Evolutionary conservation across 2,329 filamentous ascomycete species (phyloP), one percentile per base, ranked within the genome.

Genomic region (Talaromyces sp.): DNA sequence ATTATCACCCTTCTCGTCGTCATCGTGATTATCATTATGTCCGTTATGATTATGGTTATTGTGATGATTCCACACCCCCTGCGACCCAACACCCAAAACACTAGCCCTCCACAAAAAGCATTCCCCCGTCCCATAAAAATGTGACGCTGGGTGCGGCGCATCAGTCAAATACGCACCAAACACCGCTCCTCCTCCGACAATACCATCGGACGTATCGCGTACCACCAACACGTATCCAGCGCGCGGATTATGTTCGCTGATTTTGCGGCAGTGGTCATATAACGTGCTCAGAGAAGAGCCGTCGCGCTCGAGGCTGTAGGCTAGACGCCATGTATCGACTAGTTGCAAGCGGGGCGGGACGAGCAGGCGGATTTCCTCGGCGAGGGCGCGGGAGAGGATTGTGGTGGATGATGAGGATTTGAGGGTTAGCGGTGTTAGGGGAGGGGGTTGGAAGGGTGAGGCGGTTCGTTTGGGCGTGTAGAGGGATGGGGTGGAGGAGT

Each of bases 81-180:
- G 78, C 8, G 49, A 17, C 27, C 81, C 73, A 0, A 86, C 79
- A 1, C 88, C 82, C 38, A 93, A 81, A 3, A 90, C 79, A 53
- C 88, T 88, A 0, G 91, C 90, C 58, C 91, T 87, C 92, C 92
- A 96, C 69, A 96, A 86, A 77, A 96, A 99, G 79, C 94, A 98
- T 78, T 99, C 95, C 72, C 95, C 95, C 13, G 92, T 97, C 72
- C 95, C 95, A 77, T 91, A 99, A 82, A 97, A 99, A 69, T 93
- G 91, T 2, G 92, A 80, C 1, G 88, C 83, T 0, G 92, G 91
- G 71, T 90, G 91, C 11, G 94, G 93, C 60, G 91, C 84, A 76
- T 99, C 94, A 61, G 92, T 96, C 63, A 98, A 87, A 77, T 98
- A 98, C 62, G 93, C 93, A 74, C 95, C 95, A 76, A 99, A 99